Evolutionary conservation across 176 grass and related monocot genomes (phyloP).

Genomic region (Oryza glumipatula): DNA sequence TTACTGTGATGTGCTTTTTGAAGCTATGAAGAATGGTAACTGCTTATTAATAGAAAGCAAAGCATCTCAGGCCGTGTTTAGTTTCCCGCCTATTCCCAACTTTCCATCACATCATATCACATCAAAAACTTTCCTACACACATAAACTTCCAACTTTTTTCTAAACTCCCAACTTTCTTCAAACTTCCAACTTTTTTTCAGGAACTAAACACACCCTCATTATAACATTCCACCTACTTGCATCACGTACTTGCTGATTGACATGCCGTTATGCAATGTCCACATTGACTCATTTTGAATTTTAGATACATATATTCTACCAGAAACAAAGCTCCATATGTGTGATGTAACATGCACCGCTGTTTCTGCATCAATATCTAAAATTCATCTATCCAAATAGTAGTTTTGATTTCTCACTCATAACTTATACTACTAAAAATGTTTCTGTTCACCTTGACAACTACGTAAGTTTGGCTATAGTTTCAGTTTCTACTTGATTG

Average conservation of each 20-base stretch:
- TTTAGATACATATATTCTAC: not conserved
- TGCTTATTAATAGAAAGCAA: not conserved
- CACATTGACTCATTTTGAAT: too few relatives aligned
- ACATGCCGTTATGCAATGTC: not conserved
- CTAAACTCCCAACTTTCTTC: too few relatives aligned
- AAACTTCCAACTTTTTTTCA: too few relatives aligned
- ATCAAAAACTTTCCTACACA: too few relatives aligned
- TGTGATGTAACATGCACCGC: not conserved
- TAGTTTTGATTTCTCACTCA: not conserved
- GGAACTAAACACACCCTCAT: too few relatives aligned
- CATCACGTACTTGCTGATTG: not conserved
- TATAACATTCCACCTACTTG: not conserved
- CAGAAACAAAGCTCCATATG: not conserved
- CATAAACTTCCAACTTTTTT: too few relatives aligned
- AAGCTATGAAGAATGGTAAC: slow-evolving; percentile 98
- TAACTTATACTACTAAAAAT: not conserved
- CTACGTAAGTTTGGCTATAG: not conserved
- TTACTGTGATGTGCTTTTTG: slow-evolving; percentile 90
- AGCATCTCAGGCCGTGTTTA: not conserved
- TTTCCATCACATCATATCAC: too few relatives aligned
- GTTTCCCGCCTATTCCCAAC: too few relatives aligned
- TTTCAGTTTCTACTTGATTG: not conserved
- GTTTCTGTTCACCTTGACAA: not conserved
- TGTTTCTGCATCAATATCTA: slow-evolving; percentile 13
- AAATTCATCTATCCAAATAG: not conserved